A percentile compares a stretch with the other conserved stretches of the same genome.
Conservation (phyloP, 805 yeast species). For the Wickerhamiella bombiphila region DNA sequence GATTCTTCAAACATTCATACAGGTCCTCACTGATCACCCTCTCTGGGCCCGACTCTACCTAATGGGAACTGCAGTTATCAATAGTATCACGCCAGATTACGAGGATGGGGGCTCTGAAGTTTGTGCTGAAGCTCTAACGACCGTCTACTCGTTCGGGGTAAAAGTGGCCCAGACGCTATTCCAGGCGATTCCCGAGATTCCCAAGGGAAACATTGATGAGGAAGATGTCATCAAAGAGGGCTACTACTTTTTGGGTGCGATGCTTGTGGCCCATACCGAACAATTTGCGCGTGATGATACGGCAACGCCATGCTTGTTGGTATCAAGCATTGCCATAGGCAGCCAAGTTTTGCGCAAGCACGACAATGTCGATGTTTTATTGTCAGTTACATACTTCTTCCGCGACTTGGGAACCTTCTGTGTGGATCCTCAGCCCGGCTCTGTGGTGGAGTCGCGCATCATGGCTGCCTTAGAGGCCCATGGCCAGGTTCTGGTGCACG, state of each 20-base stretch:
- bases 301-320: too few relatives aligned
- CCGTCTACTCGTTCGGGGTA: slow-evolving; percentile 74
- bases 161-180: slow-evolving; percentile 59
- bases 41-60: slow-evolving; percentile 9
- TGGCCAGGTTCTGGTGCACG: slow-evolving; percentile 46
- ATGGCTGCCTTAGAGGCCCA: slow-evolving; percentile 31
- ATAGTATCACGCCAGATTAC: slow-evolving; percentile 9
- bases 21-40: not conserved
- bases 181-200: slow-evolving; percentile 24
- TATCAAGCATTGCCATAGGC: slow-evolving; percentile 29
- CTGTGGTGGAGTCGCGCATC: slow-evolving; percentile 27
- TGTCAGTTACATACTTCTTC: slow-evolving; percentile 56
- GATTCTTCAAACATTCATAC: not conserved
- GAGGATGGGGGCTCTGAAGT: slow-evolving; percentile 8
- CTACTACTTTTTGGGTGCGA: slow-evolving; percentile 16
- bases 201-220: not conserved
- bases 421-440: slow-evolving; percentile 25
- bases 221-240: slow-evolving; percentile 9
- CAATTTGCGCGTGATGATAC: slow-evolving; percentile 7
- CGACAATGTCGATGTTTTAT: slow-evolving; percentile 58
- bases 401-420: slow-evolving; percentile 41
- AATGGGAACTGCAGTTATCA: slow-evolving; percentile 13
- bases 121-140: slow-evolving; percentile 37
- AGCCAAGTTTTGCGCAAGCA: slow-evolving; percentile 7
- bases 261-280: slow-evolving; percentile 8